Percentiles rank a stretch among this genome's conserved stretches.
Conservation (phyloP, 352 stramenopile genomes). For the Thraustochytrium striatum region DNA sequence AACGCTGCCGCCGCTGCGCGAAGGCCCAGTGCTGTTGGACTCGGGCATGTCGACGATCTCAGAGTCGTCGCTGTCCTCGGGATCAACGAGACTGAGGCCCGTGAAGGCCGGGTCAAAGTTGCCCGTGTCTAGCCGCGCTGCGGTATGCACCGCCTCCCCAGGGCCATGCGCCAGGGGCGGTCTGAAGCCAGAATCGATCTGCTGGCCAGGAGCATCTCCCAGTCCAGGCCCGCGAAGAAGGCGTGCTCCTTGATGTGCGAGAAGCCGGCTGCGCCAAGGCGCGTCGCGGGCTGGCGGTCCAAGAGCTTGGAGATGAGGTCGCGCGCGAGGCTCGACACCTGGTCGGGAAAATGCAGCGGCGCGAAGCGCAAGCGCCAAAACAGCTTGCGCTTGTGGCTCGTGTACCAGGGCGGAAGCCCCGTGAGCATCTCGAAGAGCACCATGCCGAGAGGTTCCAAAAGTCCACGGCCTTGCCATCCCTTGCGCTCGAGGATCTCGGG, state of each 20-base stretch:
- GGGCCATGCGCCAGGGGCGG: neutral
- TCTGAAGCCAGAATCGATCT: conserved; percentile 9
- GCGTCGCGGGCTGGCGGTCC: conserved; percentile 46
- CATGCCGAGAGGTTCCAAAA: conserved; percentile 87
- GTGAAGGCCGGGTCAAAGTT: conserved; percentile 55
- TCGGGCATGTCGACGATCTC: too few relatives aligned
- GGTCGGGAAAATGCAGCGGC: conserved; percentile 73
- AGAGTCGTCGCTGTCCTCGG: neutral
- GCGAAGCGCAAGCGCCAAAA: conserved; percentile 83
- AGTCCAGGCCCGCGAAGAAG: conserved; percentile 83
- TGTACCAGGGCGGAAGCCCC: conserved; percentile 84
- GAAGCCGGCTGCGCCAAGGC: conserved; percentile 47
- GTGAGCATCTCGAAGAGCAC: conserved; percentile 91
- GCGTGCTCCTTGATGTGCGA: conserved; percentile 75
- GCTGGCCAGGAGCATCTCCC: conserved; percentile 70
- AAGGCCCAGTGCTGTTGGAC: too few relatives aligned
- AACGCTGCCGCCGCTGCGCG: too few relatives aligned
- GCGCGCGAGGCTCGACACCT: conserved; percentile 59
- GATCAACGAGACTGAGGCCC: neutral
- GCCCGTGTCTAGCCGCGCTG: conserved; percentile 39
- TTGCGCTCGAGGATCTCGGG: conserved; percentile 80
- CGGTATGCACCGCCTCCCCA: neutral
- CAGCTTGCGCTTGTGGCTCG: conserved; percentile 82
- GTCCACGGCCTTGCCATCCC: conserved; percentile 83
- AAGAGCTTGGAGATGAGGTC: conserved; percentile 51